phyloP scores from a whole-genome alignment of 352 stramenopile species.

The Aphanomyces astaci region DNA sequence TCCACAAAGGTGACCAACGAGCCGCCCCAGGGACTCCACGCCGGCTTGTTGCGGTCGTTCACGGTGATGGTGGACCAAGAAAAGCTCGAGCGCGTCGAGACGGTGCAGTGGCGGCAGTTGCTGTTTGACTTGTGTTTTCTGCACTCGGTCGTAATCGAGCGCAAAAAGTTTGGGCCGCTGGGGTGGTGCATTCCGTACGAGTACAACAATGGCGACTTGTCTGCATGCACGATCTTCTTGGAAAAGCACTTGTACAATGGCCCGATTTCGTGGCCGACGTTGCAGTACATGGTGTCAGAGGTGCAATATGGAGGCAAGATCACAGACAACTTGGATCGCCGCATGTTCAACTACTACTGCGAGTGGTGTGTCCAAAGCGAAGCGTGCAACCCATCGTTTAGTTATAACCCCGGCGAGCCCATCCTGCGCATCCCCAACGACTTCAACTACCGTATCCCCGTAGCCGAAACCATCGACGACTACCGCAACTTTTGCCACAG shows the following conservation, averaged over 20 bases:
- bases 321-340: constrained; percentile 96
- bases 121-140: constrained; percentile 97
- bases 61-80: constrained; percentile 99
- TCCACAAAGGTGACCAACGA: constrained; percentile 99
- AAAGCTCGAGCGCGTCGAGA: constrained; percentile 95
- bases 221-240: constrained; percentile 96
- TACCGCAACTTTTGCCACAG: constrained; percentile 93
- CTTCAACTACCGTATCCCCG: constrained; percentile 94
- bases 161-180: constrained; percentile 97
- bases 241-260: constrained; percentile 98
- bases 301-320: constrained; percentile 99
- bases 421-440: constrained; percentile 96
- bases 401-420: constrained; percentile 90
- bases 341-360: constrained; percentile 96
- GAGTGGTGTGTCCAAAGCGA: constrained; percentile 93
- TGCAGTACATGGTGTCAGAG: constrained; percentile 99
- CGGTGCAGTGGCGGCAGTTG: constrained; percentile 93
- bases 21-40: constrained; percentile 91
- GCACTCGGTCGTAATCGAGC: constrained; percentile 97
- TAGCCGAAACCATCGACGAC: constrained; percentile 88
- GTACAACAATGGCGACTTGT: constrained; percentile 98
- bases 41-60: constrained; percentile 93
- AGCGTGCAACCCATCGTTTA: constrained; percentile 78
- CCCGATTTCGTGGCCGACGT: constrained; percentile 95
- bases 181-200: constrained; percentile 99